Conservation (phyloP, 805 yeast genomes). For the Wickerhamomyces chambardii region DNA sequence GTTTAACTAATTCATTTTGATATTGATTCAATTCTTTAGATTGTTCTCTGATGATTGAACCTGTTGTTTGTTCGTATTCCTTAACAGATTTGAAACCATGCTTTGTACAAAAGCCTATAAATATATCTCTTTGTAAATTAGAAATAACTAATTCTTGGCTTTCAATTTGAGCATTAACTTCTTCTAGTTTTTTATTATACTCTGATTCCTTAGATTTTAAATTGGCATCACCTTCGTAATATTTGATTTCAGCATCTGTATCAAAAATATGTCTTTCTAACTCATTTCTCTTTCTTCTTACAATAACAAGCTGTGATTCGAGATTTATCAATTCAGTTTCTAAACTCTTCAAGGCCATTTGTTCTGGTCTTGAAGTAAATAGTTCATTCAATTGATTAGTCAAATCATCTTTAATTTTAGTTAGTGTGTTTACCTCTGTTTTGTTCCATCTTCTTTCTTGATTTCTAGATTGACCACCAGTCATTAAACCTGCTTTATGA, state of each 20-base stretch:
- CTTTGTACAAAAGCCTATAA: conserved; percentile 42
- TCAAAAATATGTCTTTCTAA: conserved; percentile 36
- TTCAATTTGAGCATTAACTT: conserved; percentile 15
- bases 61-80: conserved; percentile 66
- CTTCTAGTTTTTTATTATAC: conserved; percentile 15
- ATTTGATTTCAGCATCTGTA: conserved; percentile 38
- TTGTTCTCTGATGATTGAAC: conserved; percentile 43
- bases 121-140: conserved; percentile 34
- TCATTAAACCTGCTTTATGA: conserved; percentile 82
- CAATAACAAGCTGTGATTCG: conserved; percentile 33
- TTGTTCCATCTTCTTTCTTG: conserved; percentile 65
- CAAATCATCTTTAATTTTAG: conserved; percentile 39
- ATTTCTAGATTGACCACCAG: conserved; percentile 70
- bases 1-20: conserved; percentile 48
- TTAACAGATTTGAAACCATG: conserved; percentile 46
- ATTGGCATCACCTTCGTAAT: conserved; percentile 30
- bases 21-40: conserved; percentile 55
- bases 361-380: conserved; percentile 38
- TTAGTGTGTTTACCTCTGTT: conserved; percentile 48
- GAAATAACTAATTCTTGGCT: conserved; percentile 20
- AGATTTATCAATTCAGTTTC: conserved; percentile 44
- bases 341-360: conserved; percentile 44
- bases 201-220: conserved; percentile 15
- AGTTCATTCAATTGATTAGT: conserved; percentile 33
- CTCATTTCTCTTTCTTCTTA: conserved; percentile 35